Evolutionary conservation across 805 yeast species (phyloP), one percentile per base, ranked within the genome.

Genomic region (Schwanniomyces vanrijiae): DNA sequence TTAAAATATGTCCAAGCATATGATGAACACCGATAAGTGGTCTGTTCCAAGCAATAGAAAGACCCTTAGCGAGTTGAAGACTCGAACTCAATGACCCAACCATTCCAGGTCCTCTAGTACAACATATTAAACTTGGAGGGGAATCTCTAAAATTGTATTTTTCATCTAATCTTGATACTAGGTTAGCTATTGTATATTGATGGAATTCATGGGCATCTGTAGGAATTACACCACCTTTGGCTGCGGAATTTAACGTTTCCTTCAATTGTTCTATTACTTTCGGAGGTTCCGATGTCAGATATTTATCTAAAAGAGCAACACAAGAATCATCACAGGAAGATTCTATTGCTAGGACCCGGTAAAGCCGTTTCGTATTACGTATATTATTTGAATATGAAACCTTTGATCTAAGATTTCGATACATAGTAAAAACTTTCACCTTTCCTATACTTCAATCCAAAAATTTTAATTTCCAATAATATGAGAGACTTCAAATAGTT

Each of bases 41-140:
- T 5, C 72, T 77, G 11, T 77, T 64, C 86, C 90, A 86, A 0
- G 91, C 97, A 0, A 86, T 68, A 1, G 90, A 71, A 10, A 94
- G 69, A 0, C 98, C 99, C 56, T 89, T 86, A 0, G 96, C 96
- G 35, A 89, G 66, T 58, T 88, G 94, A 20, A 87, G 71, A 1
- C 97, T 95, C 0, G 89, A 85, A 8, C 89, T 78, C 11, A 94
- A 71, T 0, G 96, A 86, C 0, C 97, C 97, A 7, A 83, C 80
- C 97, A 94, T 90, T 0, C 99, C 99, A 0, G 99, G 99, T 0
- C 99, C 99, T 54, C 96, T 71, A 0, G 99, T 94, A 4, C 86
- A 96, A 63, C 96, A 87, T 1, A 94, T 78, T 40, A 94, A 61
- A 60, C 88, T 96, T 0, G 90, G 89, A 0, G 72, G 71, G 22